A percentile compares a stretch with the other conserved stretches of the same genome.
Conservation (phyloP, 345 rosid genomes). For the Brassica juncea region DNA sequence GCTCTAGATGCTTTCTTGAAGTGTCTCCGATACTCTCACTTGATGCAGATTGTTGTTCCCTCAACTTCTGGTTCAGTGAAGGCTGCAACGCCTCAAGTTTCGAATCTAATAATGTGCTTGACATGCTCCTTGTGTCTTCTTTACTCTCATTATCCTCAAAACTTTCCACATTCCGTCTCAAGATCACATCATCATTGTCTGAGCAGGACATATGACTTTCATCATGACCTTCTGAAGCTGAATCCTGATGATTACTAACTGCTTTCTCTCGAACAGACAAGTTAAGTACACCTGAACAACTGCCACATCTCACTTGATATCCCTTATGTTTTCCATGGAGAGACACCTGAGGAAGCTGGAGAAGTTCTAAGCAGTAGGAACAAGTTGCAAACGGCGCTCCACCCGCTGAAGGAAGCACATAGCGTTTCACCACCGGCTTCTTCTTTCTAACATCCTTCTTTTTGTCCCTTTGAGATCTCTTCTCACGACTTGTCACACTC, state of each 20-base stretch:
- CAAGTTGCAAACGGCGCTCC: constrained; percentile 82
- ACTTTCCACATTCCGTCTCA: constrained; percentile 30
- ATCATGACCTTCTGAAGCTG: constrained; percentile 30
- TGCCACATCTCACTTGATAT: constrained; percentile 74
- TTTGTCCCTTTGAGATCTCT: constrained; percentile 37
- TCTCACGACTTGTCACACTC: constrained; percentile 50
- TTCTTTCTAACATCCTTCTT: constrained; percentile 45
- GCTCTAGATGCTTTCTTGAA: constrained; percentile 24
- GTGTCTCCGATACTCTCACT: constrained; percentile 1
- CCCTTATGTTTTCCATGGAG: constrained; percentile 50
- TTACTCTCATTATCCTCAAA: constrained; percentile 27
- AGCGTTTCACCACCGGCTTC: constrained; percentile 50
- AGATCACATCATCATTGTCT: constrained; percentile 19
- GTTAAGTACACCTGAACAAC: constrained; percentile 63
- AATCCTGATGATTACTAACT: constrained; percentile 27
- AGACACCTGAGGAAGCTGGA: constrained; percentile 77
- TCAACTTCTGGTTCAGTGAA: constrained; percentile 4
- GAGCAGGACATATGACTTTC: background rate
- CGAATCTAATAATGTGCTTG: constrained; percentile 7
- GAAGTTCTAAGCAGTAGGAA: constrained; percentile 52
- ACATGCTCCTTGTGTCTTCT: constrained; percentile 23
- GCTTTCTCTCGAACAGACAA: constrained; percentile 50
- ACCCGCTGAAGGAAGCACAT: constrained; percentile 68
- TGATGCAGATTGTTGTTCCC: constrained; percentile 24
- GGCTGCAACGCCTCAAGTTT: constrained; percentile 11